phyloP scores from a whole-genome alignment of 495 filamentous ascomycete species.

The Clohesyomyces aquaticus region DNA sequence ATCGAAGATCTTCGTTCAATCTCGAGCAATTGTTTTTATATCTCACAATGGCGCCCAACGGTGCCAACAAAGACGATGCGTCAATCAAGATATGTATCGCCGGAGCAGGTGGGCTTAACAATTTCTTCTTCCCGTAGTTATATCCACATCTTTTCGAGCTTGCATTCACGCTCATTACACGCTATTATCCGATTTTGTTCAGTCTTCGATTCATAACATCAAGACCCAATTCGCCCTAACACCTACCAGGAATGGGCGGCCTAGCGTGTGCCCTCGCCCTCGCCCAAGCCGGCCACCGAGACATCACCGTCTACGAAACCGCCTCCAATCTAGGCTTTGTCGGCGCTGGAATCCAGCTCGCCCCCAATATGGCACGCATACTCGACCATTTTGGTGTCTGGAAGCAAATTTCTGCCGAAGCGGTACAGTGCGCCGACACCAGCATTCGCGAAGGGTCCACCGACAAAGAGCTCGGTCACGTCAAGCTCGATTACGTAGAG shows the following conservation, averaged over 20 bases:
- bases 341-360: conserved; percentile 80
- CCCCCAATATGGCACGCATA: conserved; percentile 78
- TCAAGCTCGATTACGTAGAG: conserved; percentile 67
- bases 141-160: no score
- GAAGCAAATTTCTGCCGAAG: conserved; percentile 67
- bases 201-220: conserved; percentile 3
- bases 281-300: conserved; percentile 71
- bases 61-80: neutral
- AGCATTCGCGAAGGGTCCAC: conserved; percentile 67
- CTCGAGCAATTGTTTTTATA: no score
- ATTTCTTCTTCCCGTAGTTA: neutral
- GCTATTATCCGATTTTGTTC: no score
- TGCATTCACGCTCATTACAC: no score
- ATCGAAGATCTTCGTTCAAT: neutral
- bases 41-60: neutral
- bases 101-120: neutral
- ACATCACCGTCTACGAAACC: conserved; percentile 73
- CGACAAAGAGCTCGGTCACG: conserved; percentile 68
- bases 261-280: conserved; percentile 72
- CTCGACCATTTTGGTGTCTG: conserved; percentile 70
- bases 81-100: neutral
- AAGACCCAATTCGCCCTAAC: conserved; percentile 15
- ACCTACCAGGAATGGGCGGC: conserved; percentile 70
- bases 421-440: conserved; percentile 57
- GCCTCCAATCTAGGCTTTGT: conserved; percentile 78